Conservation (phyloP, 495 filamentous ascomycete species). For the Copromyces sp. region DNA sequence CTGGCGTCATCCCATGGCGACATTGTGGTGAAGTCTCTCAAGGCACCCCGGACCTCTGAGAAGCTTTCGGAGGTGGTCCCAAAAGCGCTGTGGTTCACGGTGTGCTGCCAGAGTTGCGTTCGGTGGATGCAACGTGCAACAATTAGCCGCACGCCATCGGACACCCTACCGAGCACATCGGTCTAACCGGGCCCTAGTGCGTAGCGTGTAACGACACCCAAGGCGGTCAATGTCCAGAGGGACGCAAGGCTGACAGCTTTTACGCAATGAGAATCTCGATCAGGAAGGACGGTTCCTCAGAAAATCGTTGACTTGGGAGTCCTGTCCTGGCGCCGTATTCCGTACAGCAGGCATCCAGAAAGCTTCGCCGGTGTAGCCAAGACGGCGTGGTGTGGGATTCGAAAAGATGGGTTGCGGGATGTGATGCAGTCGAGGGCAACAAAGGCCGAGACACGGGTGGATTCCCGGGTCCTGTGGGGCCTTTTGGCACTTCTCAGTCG, state of each 20-base stretch:
- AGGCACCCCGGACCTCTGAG: not conserved
- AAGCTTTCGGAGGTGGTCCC: not conserved
- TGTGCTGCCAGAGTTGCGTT: not conserved
- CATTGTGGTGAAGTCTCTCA: not conserved
- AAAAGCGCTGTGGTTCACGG: not conserved
- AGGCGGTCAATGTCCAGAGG: not conserved
- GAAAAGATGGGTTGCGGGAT: slow-evolving; percentile 3
- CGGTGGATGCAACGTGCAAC: not conserved
- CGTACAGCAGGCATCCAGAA: not conserved
- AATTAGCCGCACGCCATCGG: not conserved
- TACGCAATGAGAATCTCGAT: not conserved
- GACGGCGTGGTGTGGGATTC: not conserved
- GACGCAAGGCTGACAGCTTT: not conserved
- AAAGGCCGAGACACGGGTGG: not conserved
- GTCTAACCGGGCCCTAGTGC: not conserved
- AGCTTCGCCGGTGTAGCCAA: not conserved
- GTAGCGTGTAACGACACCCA: not conserved
- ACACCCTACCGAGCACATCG: not conserved
- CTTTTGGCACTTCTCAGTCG: slow-evolving; percentile 6
- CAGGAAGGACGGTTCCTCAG: not conserved
- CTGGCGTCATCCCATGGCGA: not conserved
- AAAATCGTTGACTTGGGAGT: not conserved
- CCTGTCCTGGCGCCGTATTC: not conserved
- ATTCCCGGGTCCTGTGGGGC: not conserved
- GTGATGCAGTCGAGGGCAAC: not conserved